Conservation (phyloP, 257 asterid species). For the Scutellaria galericulata region DNA sequence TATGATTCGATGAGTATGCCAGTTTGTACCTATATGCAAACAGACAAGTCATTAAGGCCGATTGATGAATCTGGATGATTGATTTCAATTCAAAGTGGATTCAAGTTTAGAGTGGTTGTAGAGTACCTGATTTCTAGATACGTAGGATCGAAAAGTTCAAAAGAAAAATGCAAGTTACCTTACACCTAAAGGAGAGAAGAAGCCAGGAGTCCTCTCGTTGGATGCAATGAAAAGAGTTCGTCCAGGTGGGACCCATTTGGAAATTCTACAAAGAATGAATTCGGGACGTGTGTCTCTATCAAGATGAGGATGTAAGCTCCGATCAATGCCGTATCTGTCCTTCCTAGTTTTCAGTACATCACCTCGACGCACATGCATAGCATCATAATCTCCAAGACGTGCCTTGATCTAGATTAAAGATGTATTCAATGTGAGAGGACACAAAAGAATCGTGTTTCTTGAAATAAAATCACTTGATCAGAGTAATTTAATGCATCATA, state of each 20-base stretch:
- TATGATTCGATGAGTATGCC: slow-evolving; percentile 84
- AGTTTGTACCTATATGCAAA: slow-evolving; percentile 70
- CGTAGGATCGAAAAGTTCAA: slow-evolving; percentile 9
- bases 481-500: slow-evolving; percentile 17
- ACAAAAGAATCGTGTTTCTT: slow-evolving; percentile 1
- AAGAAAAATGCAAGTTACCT: slow-evolving; percentile 49
- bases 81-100: not conserved
- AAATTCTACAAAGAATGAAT: slow-evolving; percentile 86
- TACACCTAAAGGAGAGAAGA: slow-evolving; percentile 74
- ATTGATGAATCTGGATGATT: too few relatives aligned
- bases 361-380: slow-evolving; percentile 97
- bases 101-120: not conserved
- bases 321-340: slow-evolving; percentile 81
- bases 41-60: not conserved
- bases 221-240: slow-evolving; percentile 91
- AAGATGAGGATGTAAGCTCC: slow-evolving; percentile 86
- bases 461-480: slow-evolving; percentile 1
- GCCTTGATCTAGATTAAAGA: slow-evolving; percentile 64
- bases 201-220: slow-evolving; percentile 81
- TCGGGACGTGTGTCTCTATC: slow-evolving; percentile 94
- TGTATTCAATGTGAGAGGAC: not conserved
- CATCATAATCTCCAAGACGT: slow-evolving; percentile 88
- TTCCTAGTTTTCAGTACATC: slow-evolving; percentile 85
- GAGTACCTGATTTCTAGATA: slow-evolving; percentile 5
- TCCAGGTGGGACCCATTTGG: slow-evolving; percentile 85